phyloP scores from a whole-genome alignment of 2,329 filamentous ascomycete genomes.

The Chaetomiaceae sp. region DNA sequence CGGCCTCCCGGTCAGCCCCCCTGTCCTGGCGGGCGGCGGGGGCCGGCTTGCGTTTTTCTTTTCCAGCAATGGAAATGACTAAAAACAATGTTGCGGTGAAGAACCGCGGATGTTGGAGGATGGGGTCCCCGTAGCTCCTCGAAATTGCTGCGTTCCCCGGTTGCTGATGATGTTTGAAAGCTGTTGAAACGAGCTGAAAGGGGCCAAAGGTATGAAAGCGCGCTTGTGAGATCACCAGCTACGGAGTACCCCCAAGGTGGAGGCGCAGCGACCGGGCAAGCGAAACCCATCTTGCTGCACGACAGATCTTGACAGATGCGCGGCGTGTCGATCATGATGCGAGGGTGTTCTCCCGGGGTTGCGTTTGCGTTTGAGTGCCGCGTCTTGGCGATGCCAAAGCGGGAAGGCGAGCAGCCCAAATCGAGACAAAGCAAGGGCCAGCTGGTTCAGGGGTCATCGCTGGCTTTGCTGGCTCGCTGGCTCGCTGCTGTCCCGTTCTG shows the following conservation, averaged over 20 bases:
- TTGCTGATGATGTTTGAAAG: neutral
- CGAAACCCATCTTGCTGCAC: conserved; percentile 21
- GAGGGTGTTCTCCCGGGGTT: conserved; percentile 19
- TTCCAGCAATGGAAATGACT: neutral
- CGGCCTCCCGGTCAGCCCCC: neutral
- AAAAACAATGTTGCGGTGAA: too few relatives aligned
- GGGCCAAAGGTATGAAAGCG: too few relatives aligned
- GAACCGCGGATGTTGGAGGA: too few relatives aligned
- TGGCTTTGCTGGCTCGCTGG: too few relatives aligned
- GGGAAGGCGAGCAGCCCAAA: conserved; percentile 13
- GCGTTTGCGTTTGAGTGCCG: conserved; percentile 20
- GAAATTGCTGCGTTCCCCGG: neutral
- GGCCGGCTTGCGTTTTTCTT: neutral
- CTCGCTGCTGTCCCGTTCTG: conserved; percentile 9
- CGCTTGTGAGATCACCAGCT: too few relatives aligned
- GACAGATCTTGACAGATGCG: conserved; percentile 29
- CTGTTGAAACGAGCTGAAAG: neutral
- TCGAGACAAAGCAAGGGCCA: conserved; percentile 8
- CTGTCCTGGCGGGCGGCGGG: neutral
- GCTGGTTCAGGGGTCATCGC: conserved; percentile 1
- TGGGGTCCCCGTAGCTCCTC: too few relatives aligned
- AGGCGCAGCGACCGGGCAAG: neutral
- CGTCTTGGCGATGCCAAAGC: conserved; percentile 16
- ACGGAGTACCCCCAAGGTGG: too few relatives aligned
- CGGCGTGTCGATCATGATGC: conserved; percentile 28